These are phyloP conservation scores for Dryas octopetala DNA, from an alignment of 306 rosid species.

Conservation along the genomic window DNA sequence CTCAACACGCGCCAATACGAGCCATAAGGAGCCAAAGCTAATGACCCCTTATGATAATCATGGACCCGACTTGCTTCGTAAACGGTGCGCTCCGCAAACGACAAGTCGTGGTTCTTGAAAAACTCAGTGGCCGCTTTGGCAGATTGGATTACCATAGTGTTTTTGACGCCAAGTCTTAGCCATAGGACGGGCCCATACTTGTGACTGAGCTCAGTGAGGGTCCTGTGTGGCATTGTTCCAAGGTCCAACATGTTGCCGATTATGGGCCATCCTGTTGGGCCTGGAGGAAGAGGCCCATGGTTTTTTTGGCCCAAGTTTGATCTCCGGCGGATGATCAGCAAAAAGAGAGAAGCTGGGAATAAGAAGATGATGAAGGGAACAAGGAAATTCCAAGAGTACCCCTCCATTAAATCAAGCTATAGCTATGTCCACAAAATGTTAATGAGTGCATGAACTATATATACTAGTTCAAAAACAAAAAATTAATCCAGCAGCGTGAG, in stretches of 20 bases:
- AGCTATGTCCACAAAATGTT: no score
- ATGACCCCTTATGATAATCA: constrained; percentile 44
- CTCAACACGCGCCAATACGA: constrained; percentile 52
- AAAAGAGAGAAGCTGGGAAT: no score
- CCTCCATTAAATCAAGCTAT: no score
- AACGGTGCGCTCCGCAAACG: constrained; percentile 23
- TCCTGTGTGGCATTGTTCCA: constrained; percentile 59
- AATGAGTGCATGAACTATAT: no score
- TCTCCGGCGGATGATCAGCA: no score
- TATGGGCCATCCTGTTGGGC: constrained; percentile 69
- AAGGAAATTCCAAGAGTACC: no score
- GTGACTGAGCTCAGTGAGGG: constrained; percentile 33
- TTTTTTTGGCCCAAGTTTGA: no score
- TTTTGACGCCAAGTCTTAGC: not conserved
- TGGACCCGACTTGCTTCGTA: constrained; percentile 29
- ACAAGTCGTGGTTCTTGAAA: constrained; percentile 1
- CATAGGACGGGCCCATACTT: not conserved
- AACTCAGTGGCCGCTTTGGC: constrained; percentile 1
- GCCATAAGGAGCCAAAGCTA: constrained; percentile 53
- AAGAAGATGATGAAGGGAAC: no score
- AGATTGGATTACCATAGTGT: not conserved
- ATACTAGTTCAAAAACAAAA: no score
- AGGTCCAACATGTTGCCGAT: constrained; percentile 71
- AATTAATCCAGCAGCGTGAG: no score
- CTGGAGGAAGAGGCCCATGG: no score